Evolutionary conservation across 805 yeast species (phyloP), one percentile per base, ranked within the genome.

Genomic region (Metschnikowia anglica): DNA sequence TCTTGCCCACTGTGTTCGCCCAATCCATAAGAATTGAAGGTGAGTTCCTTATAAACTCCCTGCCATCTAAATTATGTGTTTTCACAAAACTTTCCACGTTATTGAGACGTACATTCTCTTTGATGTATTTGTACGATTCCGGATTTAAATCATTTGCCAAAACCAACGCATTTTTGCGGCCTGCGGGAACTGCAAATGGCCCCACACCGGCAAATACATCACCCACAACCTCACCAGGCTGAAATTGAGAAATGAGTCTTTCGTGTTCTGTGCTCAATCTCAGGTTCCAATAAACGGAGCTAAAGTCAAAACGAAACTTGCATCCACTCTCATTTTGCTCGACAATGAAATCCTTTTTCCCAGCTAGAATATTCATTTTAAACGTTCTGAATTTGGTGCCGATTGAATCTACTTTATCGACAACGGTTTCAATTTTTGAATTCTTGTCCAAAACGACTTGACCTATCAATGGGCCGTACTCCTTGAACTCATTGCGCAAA

Each of bases 181-280:
- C 98, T 0, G 97, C 96, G 0, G 99, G 99, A 1, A 93, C 80
- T 1, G 95, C 91, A 69, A 95, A 93, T 4, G 99, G 99, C 0
- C 99, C 99, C 2, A 93, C 98, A 35, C 99, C 99, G 0, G 97
- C 98, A 80, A 95, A 87, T 0, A 89, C 97, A 68, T 93, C 99
- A 55, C 88, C 88, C 0, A 95, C 85, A 5, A 88, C 85, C 46
- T 84, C 85, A 8, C 85, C 84, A 3, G 77, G 71, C 31, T 76
- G 54, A 54, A 86, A 84, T 44, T 70, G 72, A 1, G 66, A 60
- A 3, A 93, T 83, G 32, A 93, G 66, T 46, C 98, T 72, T 35
- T 81, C 91, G 62, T 93, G 99, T 57, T 93, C 99, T 0, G 96
- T 87, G 52, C 89, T 91, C 38, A 93, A 72, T 53, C 99, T 77